Evolutionary conservation across 257 asterid species (phyloP).

Genomic region (Lycium barbarum): DNA sequence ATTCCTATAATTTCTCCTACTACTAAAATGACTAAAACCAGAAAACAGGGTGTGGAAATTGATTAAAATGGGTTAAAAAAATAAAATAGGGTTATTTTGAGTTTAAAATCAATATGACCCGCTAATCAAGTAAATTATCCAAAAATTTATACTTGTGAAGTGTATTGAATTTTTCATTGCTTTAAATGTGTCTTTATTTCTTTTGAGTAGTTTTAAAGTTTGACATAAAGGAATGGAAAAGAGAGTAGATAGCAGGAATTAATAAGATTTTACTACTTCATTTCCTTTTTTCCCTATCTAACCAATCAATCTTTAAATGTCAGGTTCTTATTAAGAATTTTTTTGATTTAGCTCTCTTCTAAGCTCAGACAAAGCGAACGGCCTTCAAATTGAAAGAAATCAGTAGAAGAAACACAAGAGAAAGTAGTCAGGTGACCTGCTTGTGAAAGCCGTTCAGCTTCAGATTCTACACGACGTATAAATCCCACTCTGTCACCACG

Average conservation of each 20-base stretch:
- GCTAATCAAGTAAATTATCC: too few relatives aligned
- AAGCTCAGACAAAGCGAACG: background rate
- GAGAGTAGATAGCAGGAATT: background rate
- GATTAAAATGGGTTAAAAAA: too few relatives aligned
- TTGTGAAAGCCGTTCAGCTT: constrained; percentile 76
- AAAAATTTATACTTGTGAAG: too few relatives aligned
- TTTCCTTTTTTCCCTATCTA: background rate
- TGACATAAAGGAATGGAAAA: background rate
- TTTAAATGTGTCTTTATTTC: background rate
- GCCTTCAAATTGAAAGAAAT: background rate
- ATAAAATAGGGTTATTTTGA: too few relatives aligned
- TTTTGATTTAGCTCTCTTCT: background rate
- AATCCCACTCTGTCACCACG: constrained; percentile 82
- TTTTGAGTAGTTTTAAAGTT: background rate
- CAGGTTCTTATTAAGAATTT: background rate
- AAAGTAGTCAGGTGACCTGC: constrained; percentile 52
- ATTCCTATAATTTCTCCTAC: too few relatives aligned
- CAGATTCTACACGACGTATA: constrained; percentile 71
- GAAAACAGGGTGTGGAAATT: too few relatives aligned
- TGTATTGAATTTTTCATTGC: too few relatives aligned
- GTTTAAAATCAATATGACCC: too few relatives aligned
- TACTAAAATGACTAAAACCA: too few relatives aligned
- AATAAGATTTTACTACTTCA: background rate
- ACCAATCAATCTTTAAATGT: background rate
- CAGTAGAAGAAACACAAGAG: background rate